These are phyloP conservation scores for Pulveroboletus frians DNA, from an alignment of 768 basidiomycete species.

Conservation along the genomic window DNA sequence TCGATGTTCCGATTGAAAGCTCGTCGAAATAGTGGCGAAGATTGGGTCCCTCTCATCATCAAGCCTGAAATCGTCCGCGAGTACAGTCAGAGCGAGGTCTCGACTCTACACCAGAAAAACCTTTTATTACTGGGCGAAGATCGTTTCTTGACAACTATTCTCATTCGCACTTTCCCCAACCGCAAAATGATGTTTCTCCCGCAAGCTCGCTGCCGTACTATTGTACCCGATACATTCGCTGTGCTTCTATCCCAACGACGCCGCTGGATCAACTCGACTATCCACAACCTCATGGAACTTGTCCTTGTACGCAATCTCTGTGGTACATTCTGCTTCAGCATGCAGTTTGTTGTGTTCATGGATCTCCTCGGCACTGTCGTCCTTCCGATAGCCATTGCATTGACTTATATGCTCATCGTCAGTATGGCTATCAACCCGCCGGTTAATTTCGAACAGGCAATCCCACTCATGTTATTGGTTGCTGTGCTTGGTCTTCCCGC, in stretches of 20 bases:
- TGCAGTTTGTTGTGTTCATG: conserved; percentile 99
- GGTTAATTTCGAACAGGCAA: conserved; percentile 81
- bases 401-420: conserved; percentile 87
- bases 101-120: conserved; percentile 97
- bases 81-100: conserved; percentile 91
- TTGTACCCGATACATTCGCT: conserved; percentile 93
- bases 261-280: conserved; percentile 99
- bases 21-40: conserved; percentile 78
- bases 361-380: conserved; percentile 89
- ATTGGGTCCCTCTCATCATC: conserved; percentile 96
- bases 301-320: conserved; percentile 95
- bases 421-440: conserved; percentile 79
- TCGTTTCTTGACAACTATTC: conserved; percentile 95
- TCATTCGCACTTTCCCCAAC: conserved; percentile 95
- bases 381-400: conserved; percentile 85
- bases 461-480: conserved; percentile 83
- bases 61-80: conserved; percentile 97
- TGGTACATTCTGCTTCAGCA: conserved; percentile 99
- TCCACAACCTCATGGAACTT: conserved; percentile 99
- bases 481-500: conserved; percentile 93
- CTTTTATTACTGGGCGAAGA: conserved; percentile 94
- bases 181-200: conserved; percentile 99
- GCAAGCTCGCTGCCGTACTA: conserved; percentile 89
- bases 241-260: conserved; percentile 94
- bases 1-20: conserved; percentile 99